phyloP scores from a whole-genome alignment of 2,329 filamentous ascomycete genomes.

The Phyllosticta citrichinensis region DNA sequence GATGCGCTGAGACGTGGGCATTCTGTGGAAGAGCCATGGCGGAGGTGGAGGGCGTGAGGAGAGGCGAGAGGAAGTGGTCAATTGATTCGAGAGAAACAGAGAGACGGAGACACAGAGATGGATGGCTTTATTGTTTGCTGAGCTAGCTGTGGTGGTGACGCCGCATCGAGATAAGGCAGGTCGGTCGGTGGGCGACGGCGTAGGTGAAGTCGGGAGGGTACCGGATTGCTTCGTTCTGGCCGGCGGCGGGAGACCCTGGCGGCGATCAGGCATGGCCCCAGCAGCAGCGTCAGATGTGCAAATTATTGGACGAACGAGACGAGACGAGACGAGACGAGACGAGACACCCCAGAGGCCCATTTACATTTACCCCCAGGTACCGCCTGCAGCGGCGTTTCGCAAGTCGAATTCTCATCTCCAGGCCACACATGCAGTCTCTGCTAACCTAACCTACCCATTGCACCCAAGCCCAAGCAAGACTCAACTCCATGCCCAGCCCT shows the following conservation, averaged over 20 bases:
- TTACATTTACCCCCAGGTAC: background rate
- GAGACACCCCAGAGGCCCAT: background rate
- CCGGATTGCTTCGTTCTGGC: too few relatives aligned
- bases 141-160: background rate
- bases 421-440: too few relatives aligned
- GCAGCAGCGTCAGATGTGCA: background rate
- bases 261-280: background rate
- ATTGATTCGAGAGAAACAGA: background rate
- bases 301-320: background rate
- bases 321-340: too few relatives aligned
- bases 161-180: background rate
- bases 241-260: constrained; percentile 1
- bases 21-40: constrained; percentile 40
- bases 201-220: background rate
- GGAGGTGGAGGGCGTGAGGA: background rate
- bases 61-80: background rate
- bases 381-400: background rate
- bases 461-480: too few relatives aligned
- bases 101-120: background rate
- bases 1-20: constrained; percentile 71
- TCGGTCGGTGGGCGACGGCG: constrained; percentile 6
- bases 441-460: too few relatives aligned
- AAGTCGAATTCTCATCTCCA: too few relatives aligned
- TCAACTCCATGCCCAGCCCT: background rate
- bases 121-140: background rate